Evolutionary conservation across 805 yeast genomes (phyloP).

Genomic region (Hanseniaspora guilliermondii): DNA sequence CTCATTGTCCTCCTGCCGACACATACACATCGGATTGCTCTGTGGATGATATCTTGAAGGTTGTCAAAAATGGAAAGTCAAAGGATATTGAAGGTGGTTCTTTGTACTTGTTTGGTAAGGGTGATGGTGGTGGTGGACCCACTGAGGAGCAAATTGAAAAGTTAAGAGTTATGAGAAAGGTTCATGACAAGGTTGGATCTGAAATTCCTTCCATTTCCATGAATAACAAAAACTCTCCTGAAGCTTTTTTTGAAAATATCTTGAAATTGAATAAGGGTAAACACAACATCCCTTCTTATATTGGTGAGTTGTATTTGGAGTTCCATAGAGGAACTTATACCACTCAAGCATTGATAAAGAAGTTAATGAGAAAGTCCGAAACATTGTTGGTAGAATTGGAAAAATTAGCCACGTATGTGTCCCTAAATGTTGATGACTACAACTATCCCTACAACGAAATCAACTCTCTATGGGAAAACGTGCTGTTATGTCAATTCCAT

Average conservation of each 20-base stretch:
- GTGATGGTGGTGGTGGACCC: constrained; percentile 99
- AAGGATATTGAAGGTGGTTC: constrained; percentile 70
- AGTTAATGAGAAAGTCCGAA: constrained; percentile 66
- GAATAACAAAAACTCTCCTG: constrained; percentile 46
- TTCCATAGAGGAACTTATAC: constrained; percentile 97
- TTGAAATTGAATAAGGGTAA: constrained; percentile 55
- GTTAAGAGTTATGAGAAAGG: constrained; percentile 79
- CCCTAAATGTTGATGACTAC: constrained; percentile 39
- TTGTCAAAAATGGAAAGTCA: constrained; percentile 71
- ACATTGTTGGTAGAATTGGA: constrained; percentile 74
- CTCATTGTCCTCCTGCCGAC: constrained; percentile 96
- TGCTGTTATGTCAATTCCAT: constrained; percentile 85
- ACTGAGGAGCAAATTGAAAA: constrained; percentile 87
- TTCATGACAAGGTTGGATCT: constrained; percentile 61
- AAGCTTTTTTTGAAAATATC: constrained; percentile 62
- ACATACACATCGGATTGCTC: constrained; percentile 90
- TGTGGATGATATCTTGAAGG: constrained; percentile 81
- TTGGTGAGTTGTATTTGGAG: constrained; percentile 86
- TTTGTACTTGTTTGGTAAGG: constrained; percentile 74
- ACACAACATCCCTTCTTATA: constrained; percentile 65
- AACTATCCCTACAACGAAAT: constrained; percentile 61
- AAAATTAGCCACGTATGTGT: constrained; percentile 64
- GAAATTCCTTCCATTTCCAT: constrained; percentile 65
- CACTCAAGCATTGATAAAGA: constrained; percentile 77
- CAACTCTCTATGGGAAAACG: constrained; percentile 72